Evolutionary conservation across 2,329 filamentous ascomycete species (phyloP), one percentile per base, ranked within the genome.

Genomic region (Stylonectria norvegica): DNA sequence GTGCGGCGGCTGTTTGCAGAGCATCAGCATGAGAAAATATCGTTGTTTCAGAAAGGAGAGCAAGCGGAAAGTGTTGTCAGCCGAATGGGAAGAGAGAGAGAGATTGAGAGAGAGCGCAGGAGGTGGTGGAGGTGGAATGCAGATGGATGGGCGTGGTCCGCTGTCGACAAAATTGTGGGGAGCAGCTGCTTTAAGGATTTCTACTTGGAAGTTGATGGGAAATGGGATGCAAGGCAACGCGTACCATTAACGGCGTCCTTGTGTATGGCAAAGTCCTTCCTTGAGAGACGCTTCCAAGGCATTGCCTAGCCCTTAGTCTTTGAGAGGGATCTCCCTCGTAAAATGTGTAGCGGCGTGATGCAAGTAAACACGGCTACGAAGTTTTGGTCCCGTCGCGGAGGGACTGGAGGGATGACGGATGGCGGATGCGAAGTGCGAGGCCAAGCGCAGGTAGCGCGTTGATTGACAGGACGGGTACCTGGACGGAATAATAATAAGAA

Each of bases 221-320:
- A n/a, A n/a, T n/a, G n/a, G n/a, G n/a, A n/a, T n/a, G n/a, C n/a
- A n/a, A n/a, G n/a, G n/a, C n/a, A n/a, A n/a, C 31, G 48, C 52
- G 35, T 55, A 57, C 54, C 52, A 43, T 49, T 55, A 33, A 42
- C 34, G 34, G 44, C 35, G 55, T 63, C 63, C 38, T 57, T 61
- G 41, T 64, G 63, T 38, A 64, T 64, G 36, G 59, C 43, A 48
- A 68, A 65, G 32, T 58, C 56, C 40, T 58, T 62, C 36, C 59
- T 61, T 34, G 58, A 53, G 22, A 65, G 49, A 32, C 59, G 57
- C 43, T 58, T 60, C 49, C 57, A 55, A 23, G 50, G 52, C 59
- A 65, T 66, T 32, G 45, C n/a, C n/a, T n/a, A n/a, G n/a, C n/a
- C n/a, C n/a, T n/a, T n/a, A n/a, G n/a, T n/a, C n/a, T n/a, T n/a